Percentiles rank a stretch among this genome's conserved stretches.
Evolutionary conservation across 176 grass and related monocot species (phyloP).

Genomic region (Puccinellia tenuiflora): DNA sequence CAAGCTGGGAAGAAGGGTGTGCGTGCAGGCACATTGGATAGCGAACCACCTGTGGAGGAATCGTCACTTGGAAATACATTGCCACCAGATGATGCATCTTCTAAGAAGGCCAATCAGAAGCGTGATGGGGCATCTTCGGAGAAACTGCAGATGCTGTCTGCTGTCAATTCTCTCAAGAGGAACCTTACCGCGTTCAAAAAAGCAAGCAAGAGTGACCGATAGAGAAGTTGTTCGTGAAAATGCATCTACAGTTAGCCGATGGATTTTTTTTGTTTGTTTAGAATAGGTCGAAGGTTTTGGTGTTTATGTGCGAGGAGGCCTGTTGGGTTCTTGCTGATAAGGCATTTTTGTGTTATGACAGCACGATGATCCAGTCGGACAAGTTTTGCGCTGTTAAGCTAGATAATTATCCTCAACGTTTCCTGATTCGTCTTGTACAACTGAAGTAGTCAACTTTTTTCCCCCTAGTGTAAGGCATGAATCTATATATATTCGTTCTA

Average conservation of each 20-base stretch:
- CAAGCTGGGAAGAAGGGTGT: slow-evolving; percentile 8
- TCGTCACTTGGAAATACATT: background rate
- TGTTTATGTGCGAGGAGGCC: background rate
- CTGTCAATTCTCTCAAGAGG: slow-evolving; percentile 52
- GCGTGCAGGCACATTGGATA: background rate
- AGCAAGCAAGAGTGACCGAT: slow-evolving; percentile 12
- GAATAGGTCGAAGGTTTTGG: background rate
- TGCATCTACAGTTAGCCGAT: background rate
- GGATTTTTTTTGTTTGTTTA: too few relatives aligned
- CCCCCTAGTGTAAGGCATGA: too few relatives aligned
- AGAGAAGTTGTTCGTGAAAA: background rate
- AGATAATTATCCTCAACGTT: too few relatives aligned
- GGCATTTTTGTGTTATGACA: background rate
- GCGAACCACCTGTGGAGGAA: background rate
- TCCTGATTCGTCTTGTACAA: too few relatives aligned
- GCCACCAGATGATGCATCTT: slow-evolving; percentile 3
- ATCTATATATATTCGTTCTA: too few relatives aligned
- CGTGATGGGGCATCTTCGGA: background rate
- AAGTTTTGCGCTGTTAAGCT: too few relatives aligned
- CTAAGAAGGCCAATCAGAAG: background rate
- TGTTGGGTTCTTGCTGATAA: background rate
- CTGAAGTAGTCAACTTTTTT: too few relatives aligned
- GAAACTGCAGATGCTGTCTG: slow-evolving; percentile 44
- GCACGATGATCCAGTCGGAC: background rate
- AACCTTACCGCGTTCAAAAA: slow-evolving; percentile 34